Conservation (phyloP, 352 stramenopile genomes). For the Pythium phragmiticola region DNA sequence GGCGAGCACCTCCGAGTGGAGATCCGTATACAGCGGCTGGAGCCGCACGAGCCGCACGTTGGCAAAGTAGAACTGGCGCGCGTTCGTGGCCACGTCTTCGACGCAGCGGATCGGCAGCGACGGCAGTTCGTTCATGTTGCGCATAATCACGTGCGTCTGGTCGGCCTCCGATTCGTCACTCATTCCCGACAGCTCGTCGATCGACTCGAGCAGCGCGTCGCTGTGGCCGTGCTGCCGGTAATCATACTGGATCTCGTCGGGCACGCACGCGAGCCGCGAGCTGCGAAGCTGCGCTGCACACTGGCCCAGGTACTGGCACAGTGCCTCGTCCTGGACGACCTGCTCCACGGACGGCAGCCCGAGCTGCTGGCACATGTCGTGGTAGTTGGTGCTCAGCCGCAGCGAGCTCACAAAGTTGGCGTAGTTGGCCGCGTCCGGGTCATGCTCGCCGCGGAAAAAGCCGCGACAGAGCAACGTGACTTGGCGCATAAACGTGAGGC, state of each 20-base stretch:
- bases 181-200: conserved; percentile 28
- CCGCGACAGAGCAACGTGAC: conserved; percentile 72
- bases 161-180: conserved; percentile 18
- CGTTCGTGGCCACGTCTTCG: conserved; percentile 31
- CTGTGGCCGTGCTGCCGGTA: conserved; percentile 60
- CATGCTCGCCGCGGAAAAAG: conserved; percentile 75
- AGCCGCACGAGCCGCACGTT: conserved; percentile 66
- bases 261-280: conserved; percentile 45
- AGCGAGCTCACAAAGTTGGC: conserved; percentile 80
- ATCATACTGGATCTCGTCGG: conserved; percentile 42
- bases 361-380: conserved; percentile 75
- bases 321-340: conserved; percentile 41
- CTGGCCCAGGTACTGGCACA: conserved; percentile 57
- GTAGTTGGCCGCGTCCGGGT: conserved; percentile 72
- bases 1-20: conserved; percentile 68
- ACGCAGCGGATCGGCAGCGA: conserved; percentile 52
- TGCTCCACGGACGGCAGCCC: conserved; percentile 61
- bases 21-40: conserved; percentile 70
- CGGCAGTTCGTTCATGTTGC: conserved; percentile 54
- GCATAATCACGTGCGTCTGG: conserved; percentile 33
- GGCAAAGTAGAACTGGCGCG: conserved; percentile 51
- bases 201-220: conserved; percentile 39
- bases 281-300: conserved; percentile 51
- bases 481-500: conserved; percentile 70
- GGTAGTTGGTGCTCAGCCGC: conserved; percentile 69